phyloP scores from a whole-genome alignment of 2,329 filamentous ascomycete species.

The Madurella fahalii region DNA sequence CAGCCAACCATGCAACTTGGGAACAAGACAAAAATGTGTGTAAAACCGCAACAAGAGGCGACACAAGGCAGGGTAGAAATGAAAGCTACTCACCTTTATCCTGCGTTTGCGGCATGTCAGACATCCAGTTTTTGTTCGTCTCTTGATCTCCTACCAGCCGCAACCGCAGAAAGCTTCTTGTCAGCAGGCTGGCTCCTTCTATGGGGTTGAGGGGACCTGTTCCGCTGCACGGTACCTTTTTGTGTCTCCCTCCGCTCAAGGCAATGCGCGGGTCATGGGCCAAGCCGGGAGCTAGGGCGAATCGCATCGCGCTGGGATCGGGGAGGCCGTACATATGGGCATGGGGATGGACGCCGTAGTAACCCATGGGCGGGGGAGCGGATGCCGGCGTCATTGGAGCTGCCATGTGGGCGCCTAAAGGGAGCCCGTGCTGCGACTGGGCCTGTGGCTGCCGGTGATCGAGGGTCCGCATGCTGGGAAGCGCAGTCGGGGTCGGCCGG shows the following conservation, averaged over 20 bases:
- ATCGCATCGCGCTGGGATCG: conserved; percentile 41
- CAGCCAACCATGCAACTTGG: background rate
- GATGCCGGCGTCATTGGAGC: conserved; percentile 35
- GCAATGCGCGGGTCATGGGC: conserved; percentile 44
- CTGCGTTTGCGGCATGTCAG: conserved; percentile 58
- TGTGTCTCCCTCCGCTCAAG: conserved; percentile 47
- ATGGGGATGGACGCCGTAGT: conserved; percentile 41
- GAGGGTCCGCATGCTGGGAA: conserved; percentile 43
- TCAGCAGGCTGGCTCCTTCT: conserved; percentile 24
- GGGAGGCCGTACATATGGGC: conserved; percentile 43
- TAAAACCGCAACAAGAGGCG: conserved; percentile 3
- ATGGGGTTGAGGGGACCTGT: background rate
- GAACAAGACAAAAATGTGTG: background rate
- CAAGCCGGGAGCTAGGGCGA: conserved; percentile 40
- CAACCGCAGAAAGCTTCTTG: conserved; percentile 23
- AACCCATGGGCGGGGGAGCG: conserved; percentile 39
- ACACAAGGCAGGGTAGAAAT: conserved; percentile 17
- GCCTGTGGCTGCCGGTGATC: conserved; percentile 33
- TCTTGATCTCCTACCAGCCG: conserved; percentile 54
- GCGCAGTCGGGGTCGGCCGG: conserved; percentile 35
- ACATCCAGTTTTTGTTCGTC: conserved; percentile 60
- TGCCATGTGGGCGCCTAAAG: conserved; percentile 35
- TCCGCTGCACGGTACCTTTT: conserved; percentile 46
- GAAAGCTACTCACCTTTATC: conserved; percentile 53
- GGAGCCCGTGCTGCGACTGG: conserved; percentile 30